Base-by-base conservation (phyloP, 768 basidiomycete genomes). In the Boletus rufocinnamomeus region DNA sequence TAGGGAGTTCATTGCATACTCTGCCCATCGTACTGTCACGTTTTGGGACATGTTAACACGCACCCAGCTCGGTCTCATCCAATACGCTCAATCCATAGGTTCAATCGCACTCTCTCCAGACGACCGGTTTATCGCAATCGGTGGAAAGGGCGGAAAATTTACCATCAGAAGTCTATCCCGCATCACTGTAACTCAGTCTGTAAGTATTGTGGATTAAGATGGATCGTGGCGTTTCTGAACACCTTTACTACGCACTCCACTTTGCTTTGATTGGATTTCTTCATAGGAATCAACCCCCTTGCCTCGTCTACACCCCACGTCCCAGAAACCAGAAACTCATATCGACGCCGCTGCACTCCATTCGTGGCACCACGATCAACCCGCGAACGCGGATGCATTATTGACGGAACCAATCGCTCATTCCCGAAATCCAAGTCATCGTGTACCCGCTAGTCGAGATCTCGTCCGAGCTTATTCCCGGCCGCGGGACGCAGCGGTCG, bases 41-140 rank as follows among this genome's bases (percentile, higher is more conserved):
- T 30, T 60, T 34, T 59, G 53, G 53, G 45, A 55, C 11, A 21
- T 34, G 2, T 48, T 25, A 9, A 52, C 44, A n/a, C 38, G 28
- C 17, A 5, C 7, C 4, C 38, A 35, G 13, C 41, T 56, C 4
- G 30, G n/a, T 43, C 8, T 23, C 25, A 30, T 51, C 5, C 46
- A 45, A 17, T 28, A 40, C 11, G 2, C 16, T 21, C 34, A 41
- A 4, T 11, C n/a, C 9, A 41, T 41, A 9, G 7, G 7, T 8
- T 47, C 38, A 2, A 56, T 60, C 5, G 41, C 41, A 4, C n/a
- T 43, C 21, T 43, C 41, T 8, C 21, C 41, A n/a, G 41, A 21
- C 11, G 58, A 35, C 23, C 38, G 11, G 9, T n/a, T 45, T 35
- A 8, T 56, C 19, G 48, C 54, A 6, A 21, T 56, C 8, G 25